phyloP scores from a whole-genome alignment of 495 filamentous ascomycete genomes.

The Penicillium malachiteum region DNA sequence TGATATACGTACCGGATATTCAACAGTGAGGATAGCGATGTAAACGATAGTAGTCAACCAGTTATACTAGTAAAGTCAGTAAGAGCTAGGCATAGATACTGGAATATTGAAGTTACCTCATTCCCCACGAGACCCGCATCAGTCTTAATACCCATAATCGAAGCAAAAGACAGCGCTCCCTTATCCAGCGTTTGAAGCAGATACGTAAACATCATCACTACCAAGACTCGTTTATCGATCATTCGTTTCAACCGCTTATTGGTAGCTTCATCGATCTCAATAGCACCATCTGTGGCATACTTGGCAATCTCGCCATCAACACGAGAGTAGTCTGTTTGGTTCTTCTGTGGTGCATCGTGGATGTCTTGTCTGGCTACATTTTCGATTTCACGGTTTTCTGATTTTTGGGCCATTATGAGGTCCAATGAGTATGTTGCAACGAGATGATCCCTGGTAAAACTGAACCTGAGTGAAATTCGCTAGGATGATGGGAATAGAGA shows the following conservation, averaged over 20 bases:
- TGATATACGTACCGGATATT: conserved; percentile 39
- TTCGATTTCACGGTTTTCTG: conserved; percentile 10
- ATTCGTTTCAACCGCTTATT: conserved; percentile 48
- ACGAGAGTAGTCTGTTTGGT: conserved; percentile 48
- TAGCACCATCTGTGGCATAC: conserved; percentile 50
- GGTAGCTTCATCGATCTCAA: conserved; percentile 56
- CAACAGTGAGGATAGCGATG: conserved; percentile 50
- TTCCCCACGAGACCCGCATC: conserved; percentile 54
- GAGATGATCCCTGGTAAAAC: no score
- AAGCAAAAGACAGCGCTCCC: conserved; percentile 64
- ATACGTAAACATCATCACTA: conserved; percentile 51
- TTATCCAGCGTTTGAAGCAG: conserved; percentile 71
- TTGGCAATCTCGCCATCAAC: conserved; percentile 63
- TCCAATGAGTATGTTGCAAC: no score
- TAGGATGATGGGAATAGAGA: no score
- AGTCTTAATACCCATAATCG: conserved; percentile 62
- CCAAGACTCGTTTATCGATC: conserved; percentile 55
- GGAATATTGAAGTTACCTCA: conserved; percentile 23
- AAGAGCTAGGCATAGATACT: neutral
- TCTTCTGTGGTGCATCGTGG: conserved; percentile 38
- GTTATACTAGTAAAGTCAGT: conserved; percentile 35
- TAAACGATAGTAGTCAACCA: conserved; percentile 53
- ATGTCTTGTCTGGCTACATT: conserved; percentile 1
- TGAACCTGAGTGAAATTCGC: neutral
- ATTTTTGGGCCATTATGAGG: conserved; percentile 7